Base-by-base conservation (phyloP, 2,329 filamentous ascomycete genomes). In the Fusarium bactridioides region DNA sequence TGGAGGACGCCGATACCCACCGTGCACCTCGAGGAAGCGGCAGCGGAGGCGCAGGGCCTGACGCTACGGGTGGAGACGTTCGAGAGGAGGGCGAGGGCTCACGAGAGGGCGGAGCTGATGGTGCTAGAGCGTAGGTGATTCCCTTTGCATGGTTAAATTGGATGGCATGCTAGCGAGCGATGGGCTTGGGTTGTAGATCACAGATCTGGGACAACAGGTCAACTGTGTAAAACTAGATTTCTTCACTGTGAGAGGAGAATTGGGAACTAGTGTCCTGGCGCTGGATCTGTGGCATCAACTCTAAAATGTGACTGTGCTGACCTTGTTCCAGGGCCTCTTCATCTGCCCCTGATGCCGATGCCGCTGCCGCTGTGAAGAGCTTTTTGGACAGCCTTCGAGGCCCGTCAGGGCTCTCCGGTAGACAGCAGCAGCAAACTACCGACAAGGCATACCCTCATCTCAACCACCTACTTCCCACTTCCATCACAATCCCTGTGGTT, bases 51-150 rank as follows among this genome's bases (percentile, higher is more conserved):
- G 95, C 95, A 68, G 95, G 94, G 38, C 85, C 93, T 62, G 94
- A 89, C 82, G 95, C 95, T 59, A 97, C 95, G 6, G 95, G 95
- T 63, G 95, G 95, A 72, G 95, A 99, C 80, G 85, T 97, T 76
- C 90, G 95, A 82, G 91, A 97, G 82, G 96, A 98, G 82, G 96
- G 96, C 65, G 91, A 94, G 82, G 91, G 90, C 76, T 90, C 95
- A 73, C 89, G 97, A 84, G 94, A 97, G 83, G 96, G 95, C 68
- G 96, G 97, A 80, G 94, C 94, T 77, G 96, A 98, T 84, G 96
- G 97, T 79, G 97, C 94, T 85, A 91, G 96, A 98, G 96, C 95
- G 96, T 99, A 98, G 95, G 97, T 99, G 67, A 79, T 74, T 75
- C 77, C 79, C 76, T 75, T 79, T 78, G 74, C 77, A 67, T 77